Base-by-base conservation (phyloP, 148 eudicot genomes). In the Vaccinium corymbosum region DNA sequence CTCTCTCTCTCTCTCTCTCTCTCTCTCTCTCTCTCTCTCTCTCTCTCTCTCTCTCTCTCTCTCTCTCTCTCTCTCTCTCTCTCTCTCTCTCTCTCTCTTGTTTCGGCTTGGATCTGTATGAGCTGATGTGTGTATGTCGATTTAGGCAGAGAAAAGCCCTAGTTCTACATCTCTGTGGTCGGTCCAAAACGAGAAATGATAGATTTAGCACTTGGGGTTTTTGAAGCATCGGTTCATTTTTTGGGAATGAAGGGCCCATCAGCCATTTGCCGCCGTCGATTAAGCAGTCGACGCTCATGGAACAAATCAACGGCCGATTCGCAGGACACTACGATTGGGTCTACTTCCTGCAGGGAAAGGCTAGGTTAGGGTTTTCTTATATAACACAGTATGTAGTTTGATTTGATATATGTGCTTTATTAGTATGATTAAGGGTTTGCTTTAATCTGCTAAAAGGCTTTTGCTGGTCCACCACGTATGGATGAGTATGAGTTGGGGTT, bases 231-330 rank as follows among this genome's bases (percentile, higher is more conserved):
- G 56, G 38, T 35, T 35, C 53, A 8, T 56, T 15, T 3, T 19
- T 1, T 53, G 19, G 27, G 12, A 78, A 90, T 90, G 94, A 92
- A 89, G 88, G 38, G 38, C 38, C 38, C 38, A 3, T 35, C 2
- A 35, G 38, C 85, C 92, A 88, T 84, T 84, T 92, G 88, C 94
- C 93, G 85, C 90, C 91, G 82, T 29, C 90, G 70, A 87, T 90
- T 84, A 46, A 91, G 16, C 88, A 87, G 89, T 53, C 90, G 80
- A 77, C 64, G 85, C 83, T 92, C 22, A 51, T 77, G 78, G 93
- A 90, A 79, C 90, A 90, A 25, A 81, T 89, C 56, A 90, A 90
- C 66, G 87, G 80, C 8, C 87, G 85, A 20, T 92, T 92, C 74
- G 84, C 86, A 2, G 89, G 89, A 7, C 90, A 90, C 38, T 90